Base-by-base conservation (phyloP, 2,329 filamentous ascomycete species). In the Myriosclerotinia duriaeana region DNA sequence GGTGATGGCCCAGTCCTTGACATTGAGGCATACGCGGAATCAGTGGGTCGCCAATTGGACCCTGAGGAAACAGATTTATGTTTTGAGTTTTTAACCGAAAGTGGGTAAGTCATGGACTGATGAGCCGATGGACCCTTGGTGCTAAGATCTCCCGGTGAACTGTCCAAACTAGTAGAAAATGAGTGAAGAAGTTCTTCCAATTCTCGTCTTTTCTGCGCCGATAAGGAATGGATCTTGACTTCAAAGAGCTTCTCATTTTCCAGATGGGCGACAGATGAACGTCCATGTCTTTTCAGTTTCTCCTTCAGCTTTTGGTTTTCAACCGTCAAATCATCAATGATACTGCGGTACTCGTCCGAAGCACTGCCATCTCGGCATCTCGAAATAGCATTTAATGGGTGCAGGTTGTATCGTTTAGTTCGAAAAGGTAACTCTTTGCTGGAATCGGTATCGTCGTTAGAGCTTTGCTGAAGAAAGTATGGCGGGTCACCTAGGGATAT, bases 311-410 rank as follows among this genome's bases (percentile, higher is more conserved):
- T 88, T 76, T 92, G 91, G 75, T 95, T 96, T 74, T 93, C 89
- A 36, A 96, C 81, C 0, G 92, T 96, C 67, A 96, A 78, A 75
- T 96, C 92, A 73, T 96, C 92, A 58, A 96, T 96, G 20, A 96
- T 91, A 71, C 89, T 89, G 56, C 92, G 84, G 68, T 87, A 93
- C 66, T 93, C 91, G 66, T 91, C 90, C 38, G 85, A 87, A 44
- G 70, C 71, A 58, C 71, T 74, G 17, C 65, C 68, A 55, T 67
- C 69, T n/a, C 67, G 68, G 15, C 30, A 63, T 52, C 67, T 34
- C 5, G 65, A 54, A 22, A 64, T 56, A n/a, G 22, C 15, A 22
- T 58, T 40, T 40, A 46, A 42, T 17, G 55, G 15, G 20, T 63
- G 58, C 9, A 52, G 26, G 22, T 12, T 44, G 20, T 40, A 50